Conservation (phyloP, 2,329 filamentous ascomycete genomes). For the Alternaria novae-zelandiae region DNA sequence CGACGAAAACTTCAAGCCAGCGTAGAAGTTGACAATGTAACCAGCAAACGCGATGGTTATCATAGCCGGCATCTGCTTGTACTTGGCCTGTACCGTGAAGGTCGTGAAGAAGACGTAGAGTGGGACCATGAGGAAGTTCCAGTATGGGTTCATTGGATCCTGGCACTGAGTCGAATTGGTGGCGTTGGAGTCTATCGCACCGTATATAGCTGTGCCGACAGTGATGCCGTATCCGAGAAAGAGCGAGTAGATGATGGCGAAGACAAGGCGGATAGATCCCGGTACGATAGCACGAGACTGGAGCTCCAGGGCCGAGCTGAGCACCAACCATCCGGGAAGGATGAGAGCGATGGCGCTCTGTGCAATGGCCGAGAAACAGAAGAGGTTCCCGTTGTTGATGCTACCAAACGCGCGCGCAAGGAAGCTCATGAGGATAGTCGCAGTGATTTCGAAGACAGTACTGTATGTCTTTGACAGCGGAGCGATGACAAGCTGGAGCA, state of each 20-base stretch:
- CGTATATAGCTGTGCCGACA: slow-evolving; percentile 56
- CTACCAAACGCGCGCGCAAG: slow-evolving; percentile 56
- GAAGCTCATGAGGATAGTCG: slow-evolving; percentile 56
- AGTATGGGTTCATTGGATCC: slow-evolving; percentile 57
- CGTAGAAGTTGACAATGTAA: slow-evolving; percentile 77
- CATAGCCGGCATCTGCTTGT: slow-evolving; percentile 79
- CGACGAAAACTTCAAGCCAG: slow-evolving; percentile 67
- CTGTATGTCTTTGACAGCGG: slow-evolving; percentile 73
- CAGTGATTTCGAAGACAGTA: slow-evolving; percentile 57
- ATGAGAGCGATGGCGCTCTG: slow-evolving; percentile 59
- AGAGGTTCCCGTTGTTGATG: slow-evolving; percentile 50
- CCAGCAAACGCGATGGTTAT: slow-evolving; percentile 73
- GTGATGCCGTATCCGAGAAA: slow-evolving; percentile 60
- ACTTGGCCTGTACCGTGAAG: slow-evolving; percentile 81
- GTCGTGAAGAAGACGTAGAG: slow-evolving; percentile 74
- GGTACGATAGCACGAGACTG: slow-evolving; percentile 56
- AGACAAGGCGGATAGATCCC: slow-evolving; percentile 57
- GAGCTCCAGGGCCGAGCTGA: slow-evolving; percentile 56
- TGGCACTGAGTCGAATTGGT: slow-evolving; percentile 51
- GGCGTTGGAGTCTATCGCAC: slow-evolving; percentile 54
- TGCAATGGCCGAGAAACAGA: slow-evolving; percentile 58
- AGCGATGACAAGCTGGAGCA: slow-evolving; percentile 76
- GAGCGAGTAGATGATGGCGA: slow-evolving; percentile 59
- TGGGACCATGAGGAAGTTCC: slow-evolving; percentile 74
- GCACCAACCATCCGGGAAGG: slow-evolving; percentile 56